Conservation (phyloP, 495 filamentous ascomycete species). For the Articulospora tetracladia region DNA sequence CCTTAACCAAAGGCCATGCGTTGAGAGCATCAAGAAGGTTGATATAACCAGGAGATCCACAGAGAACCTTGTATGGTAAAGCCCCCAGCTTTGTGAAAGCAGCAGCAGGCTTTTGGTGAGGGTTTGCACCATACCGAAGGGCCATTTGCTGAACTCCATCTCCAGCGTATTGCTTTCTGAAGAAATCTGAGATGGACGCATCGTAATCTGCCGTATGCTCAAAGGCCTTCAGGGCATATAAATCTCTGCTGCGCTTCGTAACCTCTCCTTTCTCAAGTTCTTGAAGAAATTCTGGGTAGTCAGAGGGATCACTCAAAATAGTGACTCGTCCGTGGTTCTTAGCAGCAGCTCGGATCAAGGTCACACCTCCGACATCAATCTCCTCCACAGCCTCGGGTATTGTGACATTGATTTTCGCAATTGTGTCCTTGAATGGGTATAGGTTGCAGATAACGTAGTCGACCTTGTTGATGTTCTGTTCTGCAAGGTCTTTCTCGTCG, state of each 20-base stretch:
- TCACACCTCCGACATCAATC: conserved; percentile 97
- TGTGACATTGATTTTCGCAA: conserved; percentile 94
- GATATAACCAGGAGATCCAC: conserved; percentile 90
- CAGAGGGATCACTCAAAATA: conserved; percentile 86
- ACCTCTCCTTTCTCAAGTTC: conserved; percentile 87
- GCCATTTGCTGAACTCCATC: conserved; percentile 78
- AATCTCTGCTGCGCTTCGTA: conserved; percentile 72
- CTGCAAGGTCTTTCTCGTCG: conserved; percentile 93
- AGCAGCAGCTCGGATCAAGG: conserved; percentile 89
- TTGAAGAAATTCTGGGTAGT: conserved; percentile 91
- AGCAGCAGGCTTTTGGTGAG: conserved; percentile 93
- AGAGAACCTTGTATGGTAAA: conserved; percentile 95
- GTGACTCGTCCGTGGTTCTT: conserved; percentile 97
- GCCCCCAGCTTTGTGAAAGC: conserved; percentile 67
- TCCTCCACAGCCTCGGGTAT: conserved; percentile 96
- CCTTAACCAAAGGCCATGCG: conserved; percentile 94
- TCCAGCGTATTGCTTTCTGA: conserved; percentile 91
- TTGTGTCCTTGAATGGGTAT: conserved; percentile 97
- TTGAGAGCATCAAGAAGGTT: conserved; percentile 96
- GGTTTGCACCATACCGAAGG: conserved; percentile 93
- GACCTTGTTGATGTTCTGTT: conserved; percentile 95
- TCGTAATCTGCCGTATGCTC: conserved; percentile 99
- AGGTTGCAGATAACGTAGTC: conserved; percentile 99
- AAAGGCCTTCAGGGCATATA: conserved; percentile 93
- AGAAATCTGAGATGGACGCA: conserved; percentile 89